Percentiles rank a stretch among this genome's conserved stretches.
phyloP scores from a whole-genome alignment of 305 asterid genomes.

The Monarda citriodora region DNA sequence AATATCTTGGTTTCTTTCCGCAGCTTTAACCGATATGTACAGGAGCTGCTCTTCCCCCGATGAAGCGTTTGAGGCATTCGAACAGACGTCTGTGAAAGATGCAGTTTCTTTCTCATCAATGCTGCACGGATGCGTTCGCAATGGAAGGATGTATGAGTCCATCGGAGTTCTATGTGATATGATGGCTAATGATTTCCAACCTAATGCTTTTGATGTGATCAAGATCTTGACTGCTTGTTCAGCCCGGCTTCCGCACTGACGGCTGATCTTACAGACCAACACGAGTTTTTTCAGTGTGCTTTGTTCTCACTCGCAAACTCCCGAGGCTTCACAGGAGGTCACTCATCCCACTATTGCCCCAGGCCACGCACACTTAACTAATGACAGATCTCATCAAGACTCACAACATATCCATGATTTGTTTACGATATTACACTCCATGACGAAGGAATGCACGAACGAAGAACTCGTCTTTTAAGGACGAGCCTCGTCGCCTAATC shows the following conservation, averaged over 20 bases:
- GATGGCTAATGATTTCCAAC: constrained; percentile 40
- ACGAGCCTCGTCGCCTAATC: background rate
- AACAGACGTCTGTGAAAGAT: constrained; percentile 53
- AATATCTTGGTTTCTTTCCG: constrained; percentile 59
- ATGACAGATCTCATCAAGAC: constrained; percentile 33
- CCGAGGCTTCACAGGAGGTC: too few species aligned
- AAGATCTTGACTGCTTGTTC: constrained; percentile 63
- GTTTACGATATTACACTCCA: constrained; percentile 22
- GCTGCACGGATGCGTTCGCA: constrained; percentile 57
- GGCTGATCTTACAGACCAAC: too few species aligned
- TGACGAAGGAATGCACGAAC: constrained; percentile 25
- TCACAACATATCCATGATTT: constrained; percentile 25
- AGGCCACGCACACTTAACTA: background rate
- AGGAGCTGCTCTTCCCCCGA: constrained; percentile 64
- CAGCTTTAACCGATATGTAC: constrained; percentile 86
- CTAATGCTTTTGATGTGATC: constrained; percentile 48
- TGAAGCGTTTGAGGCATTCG: constrained; percentile 58
- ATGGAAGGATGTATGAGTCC: constrained; percentile 41
- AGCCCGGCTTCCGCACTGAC: too few species aligned
- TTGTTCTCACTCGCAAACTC: too few species aligned
- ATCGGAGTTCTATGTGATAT: constrained; percentile 47
- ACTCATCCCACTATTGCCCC: too few species aligned
- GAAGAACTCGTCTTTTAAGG: background rate
- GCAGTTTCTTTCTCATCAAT: constrained; percentile 52
- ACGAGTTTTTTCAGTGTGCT: too few species aligned